These are phyloP conservation scores for Penicillium sp. DNA, from an alignment of 2,329 filamentous ascomycete genomes.

Conservation along the genomic window DNA sequence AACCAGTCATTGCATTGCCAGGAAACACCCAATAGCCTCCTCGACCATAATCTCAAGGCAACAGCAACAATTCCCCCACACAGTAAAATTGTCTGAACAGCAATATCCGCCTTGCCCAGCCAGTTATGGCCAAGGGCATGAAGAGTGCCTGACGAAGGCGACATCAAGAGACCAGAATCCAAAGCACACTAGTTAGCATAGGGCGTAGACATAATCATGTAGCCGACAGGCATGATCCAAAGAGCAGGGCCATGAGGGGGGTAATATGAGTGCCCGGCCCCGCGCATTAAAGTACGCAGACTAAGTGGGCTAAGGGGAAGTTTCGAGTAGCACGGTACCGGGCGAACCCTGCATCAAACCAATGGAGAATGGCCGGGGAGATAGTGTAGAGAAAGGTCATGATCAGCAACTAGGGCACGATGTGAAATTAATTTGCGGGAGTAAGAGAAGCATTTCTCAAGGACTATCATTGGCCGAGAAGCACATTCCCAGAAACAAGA, in stretches of 20 bases:
- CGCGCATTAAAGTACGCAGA: slow-evolving; percentile 5
- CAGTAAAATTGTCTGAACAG: slow-evolving; percentile 19
- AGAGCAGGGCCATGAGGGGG: neutral
- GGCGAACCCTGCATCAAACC: slow-evolving; percentile 1
- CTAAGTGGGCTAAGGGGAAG: neutral
- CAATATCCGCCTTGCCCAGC: slow-evolving; percentile 21
- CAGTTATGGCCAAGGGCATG: slow-evolving; percentile 20
- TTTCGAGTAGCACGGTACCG: neutral
- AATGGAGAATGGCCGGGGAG: neutral
- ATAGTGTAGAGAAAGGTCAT: slow-evolving; percentile 1
- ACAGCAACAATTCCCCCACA: slow-evolving; percentile 10
- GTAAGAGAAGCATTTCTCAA: neutral
- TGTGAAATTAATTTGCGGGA: neutral
- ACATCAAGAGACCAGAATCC: slow-evolving; percentile 7
- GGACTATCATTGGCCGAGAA: neutral
- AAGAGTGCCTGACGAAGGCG: slow-evolving; percentile 7
- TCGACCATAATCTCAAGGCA: slow-evolving; percentile 18
- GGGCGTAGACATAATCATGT: neutral
- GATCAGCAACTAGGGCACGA: neutral
- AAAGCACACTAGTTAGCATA: neutral
- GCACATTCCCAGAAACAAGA: neutral
- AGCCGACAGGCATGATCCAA: neutral
- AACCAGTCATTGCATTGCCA: slow-evolving; percentile 19
- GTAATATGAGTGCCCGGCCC: slow-evolving; percentile 1
- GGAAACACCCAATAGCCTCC: slow-evolving; percentile 9